Base-by-base conservation (phyloP, 768 basidiomycete genomes). In the Galerina sulciceps region DNA sequence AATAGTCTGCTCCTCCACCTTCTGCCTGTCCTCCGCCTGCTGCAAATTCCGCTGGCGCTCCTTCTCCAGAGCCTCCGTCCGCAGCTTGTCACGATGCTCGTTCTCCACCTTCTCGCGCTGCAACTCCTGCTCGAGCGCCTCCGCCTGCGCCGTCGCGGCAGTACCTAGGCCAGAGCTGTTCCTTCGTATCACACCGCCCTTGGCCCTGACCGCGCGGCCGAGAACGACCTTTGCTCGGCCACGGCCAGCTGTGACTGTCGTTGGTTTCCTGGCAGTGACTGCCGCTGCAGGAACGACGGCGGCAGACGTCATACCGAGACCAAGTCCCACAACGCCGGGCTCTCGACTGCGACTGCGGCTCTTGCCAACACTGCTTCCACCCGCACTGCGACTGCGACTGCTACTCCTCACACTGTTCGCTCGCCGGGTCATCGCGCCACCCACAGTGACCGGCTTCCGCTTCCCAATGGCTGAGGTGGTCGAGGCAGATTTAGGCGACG, bases 271-370 rank as follows among this genome's bases (percentile, higher is more conserved):
- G 4, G 40, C 40, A 10, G 47, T 40, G 6, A 51, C 54, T 1
- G 31, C 58, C 23, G 46, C 22, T 10, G 44, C 40, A 26, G 43
- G 44, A 26, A 18, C 47, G 38, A 42, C 43, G 6, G 36, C 52
- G 36, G 55, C 36, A 22, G 31, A 31, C 8, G 58, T 60, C 58
- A 58, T 60, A n/a, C 56, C 62, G 1, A 63, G 18, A 2, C 49
- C 55, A 1, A 63, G 20, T 6, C 62, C 62, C 8, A 31, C 26
- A 10, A 46, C 51, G 46, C 59, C 59, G 13, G 52, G 43, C 46
- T 59, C 61, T 37, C 63, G 58, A 54, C 61, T 61, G 9, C 63
- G 41, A 51, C 60, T 66, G 10, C 50, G 55, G 56, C 62, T 65
- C 47, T 61, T 53, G 11, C 55, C 51, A 2, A 61, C 35, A 17